phyloP scores from a whole-genome alignment of 371 early-diverging fungal genomes.

The Mortierella sp. region DNA sequence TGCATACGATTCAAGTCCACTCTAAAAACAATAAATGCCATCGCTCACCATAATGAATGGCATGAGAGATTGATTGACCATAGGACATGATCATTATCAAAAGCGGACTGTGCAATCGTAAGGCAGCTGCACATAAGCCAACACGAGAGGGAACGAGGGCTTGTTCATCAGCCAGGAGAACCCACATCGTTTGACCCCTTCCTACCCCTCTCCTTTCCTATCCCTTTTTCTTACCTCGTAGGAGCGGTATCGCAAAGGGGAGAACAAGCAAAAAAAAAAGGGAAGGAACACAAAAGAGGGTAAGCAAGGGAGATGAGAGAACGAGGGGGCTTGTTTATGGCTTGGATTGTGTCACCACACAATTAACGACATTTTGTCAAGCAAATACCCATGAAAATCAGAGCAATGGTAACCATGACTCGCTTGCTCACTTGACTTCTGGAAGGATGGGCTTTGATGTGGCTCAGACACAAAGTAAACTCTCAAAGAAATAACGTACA shows the following conservation, averaged over 20 bases:
- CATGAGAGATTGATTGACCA: too few species aligned
- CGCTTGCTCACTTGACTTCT: background rate
- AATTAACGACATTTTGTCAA: background rate
- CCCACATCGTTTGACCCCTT: background rate
- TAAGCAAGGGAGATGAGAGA: too few species aligned
- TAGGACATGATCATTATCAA: background rate
- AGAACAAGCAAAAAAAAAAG: background rate
- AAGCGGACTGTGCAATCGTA: background rate
- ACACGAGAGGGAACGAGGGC: background rate
- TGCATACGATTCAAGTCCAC: background rate
- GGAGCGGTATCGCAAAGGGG: background rate
- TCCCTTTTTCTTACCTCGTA: background rate
- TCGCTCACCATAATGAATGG: background rate
- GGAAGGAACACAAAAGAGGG: too few species aligned
- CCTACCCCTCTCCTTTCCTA: background rate
- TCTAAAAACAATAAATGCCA: background rate
- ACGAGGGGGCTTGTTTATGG: background rate
- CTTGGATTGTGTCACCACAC: background rate
- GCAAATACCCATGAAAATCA: background rate
- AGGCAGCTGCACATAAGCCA: background rate
- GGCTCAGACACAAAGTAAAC: too few species aligned
- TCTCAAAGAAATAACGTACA: too few species aligned
- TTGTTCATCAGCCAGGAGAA: background rate
- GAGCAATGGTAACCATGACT: background rate
- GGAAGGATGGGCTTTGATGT: too few species aligned